Percentiles rank a stretch among this genome's conserved stretches.
Evolutionary conservation across 768 basidiomycete genomes (phyloP).

Genomic region (Kwoniella heveanensis): DNA sequence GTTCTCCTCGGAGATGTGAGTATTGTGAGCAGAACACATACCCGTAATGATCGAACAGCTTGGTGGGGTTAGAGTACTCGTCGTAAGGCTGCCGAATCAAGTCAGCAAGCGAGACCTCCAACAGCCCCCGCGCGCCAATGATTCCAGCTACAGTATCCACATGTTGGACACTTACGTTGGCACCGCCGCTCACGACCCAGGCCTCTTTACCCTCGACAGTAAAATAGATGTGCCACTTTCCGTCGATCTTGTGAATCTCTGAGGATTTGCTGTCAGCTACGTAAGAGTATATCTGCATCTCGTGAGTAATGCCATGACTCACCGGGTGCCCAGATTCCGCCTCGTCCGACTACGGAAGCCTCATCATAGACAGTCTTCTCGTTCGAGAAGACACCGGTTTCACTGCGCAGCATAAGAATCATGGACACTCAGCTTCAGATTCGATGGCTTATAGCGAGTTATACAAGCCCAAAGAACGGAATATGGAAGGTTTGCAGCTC

Average conservation of each 20-base stretch:
- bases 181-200: slow-evolving; percentile 21
- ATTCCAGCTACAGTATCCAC: too few species aligned
- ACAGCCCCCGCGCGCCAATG: too few species aligned
- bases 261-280: too few species aligned
- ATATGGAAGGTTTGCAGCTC: background rate
- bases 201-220: slow-evolving; percentile 14
- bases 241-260: slow-evolving; percentile 31
- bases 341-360: slow-evolving; percentile 3
- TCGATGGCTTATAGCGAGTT: too few species aligned
- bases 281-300: too few species aligned
- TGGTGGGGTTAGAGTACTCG: background rate
- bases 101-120: background rate
- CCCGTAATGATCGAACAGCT: slow-evolving; percentile 9
- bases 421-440: too few species aligned
- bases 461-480: background rate
- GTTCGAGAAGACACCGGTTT: slow-evolving; percentile 5
- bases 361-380: slow-evolving; percentile 13
- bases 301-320: too few species aligned
- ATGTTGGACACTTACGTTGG: slow-evolving; percentile 14
- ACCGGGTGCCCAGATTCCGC: slow-evolving; percentile 27
- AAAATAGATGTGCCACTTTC: slow-evolving; percentile 31
- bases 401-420: background rate
- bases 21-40: background rate
- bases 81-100: slow-evolving; percentile 8
- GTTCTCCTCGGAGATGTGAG: background rate